These are phyloP conservation scores for Ogataea paraovalis DNA, from an alignment of 805 yeast species.

Conservation along the genomic window DNA sequence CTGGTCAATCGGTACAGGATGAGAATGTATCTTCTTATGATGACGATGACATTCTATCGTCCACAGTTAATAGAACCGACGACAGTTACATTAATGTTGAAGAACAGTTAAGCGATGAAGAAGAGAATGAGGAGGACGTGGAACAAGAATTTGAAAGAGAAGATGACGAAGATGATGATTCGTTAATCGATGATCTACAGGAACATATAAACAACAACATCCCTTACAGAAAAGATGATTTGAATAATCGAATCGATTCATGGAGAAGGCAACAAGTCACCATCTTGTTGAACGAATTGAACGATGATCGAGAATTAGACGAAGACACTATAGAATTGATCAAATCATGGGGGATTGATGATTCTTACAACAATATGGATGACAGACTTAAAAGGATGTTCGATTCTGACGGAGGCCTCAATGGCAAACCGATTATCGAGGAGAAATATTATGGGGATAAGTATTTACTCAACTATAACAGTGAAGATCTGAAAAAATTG, in stretches of 20 bases:
- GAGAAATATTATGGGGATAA: slow-evolving; percentile 21
- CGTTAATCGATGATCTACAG: slow-evolving; percentile 25
- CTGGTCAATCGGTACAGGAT: slow-evolving; percentile 10
- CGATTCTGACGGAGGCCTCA: background rate
- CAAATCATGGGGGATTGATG: slow-evolving; percentile 32
- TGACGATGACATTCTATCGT: slow-evolving; percentile 25
- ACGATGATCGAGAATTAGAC: slow-evolving; percentile 9
- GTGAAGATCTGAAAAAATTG: slow-evolving; percentile 20
- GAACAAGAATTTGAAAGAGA: slow-evolving; percentile 16
- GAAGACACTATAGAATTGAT: slow-evolving; percentile 24
- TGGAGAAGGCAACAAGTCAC: slow-evolving; percentile 30
- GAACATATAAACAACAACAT: slow-evolving; percentile 17
- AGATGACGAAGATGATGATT: slow-evolving; percentile 26
- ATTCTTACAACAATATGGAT: slow-evolving; percentile 2
- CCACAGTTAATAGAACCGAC: slow-evolving; percentile 15
- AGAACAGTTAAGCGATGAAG: slow-evolving; percentile 3
- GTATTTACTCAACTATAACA: slow-evolving; percentile 16
- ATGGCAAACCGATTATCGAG: background rate
- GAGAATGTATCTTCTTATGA: slow-evolving; percentile 3
- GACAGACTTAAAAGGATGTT: background rate
- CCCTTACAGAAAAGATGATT: slow-evolving; percentile 20
- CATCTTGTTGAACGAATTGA: slow-evolving; percentile 19
- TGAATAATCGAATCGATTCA: slow-evolving; percentile 26
- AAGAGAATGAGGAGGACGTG: slow-evolving; percentile 10
- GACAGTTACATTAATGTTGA: slow-evolving; percentile 19